Conservation (phyloP, 768 basidiomycete species). For the Russula olivacea region DNA sequence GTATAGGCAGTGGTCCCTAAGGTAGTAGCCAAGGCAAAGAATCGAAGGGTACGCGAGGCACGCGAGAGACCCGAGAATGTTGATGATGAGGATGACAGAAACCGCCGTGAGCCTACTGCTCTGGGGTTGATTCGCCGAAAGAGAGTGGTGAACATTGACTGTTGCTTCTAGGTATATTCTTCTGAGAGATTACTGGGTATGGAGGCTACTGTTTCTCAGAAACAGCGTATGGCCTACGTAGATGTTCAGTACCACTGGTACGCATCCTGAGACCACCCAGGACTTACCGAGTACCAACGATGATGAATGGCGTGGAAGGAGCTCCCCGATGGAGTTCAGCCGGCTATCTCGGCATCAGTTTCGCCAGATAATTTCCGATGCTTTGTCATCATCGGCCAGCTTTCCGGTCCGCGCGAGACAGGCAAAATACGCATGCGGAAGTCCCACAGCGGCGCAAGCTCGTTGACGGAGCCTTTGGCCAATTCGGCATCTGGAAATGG, state of each 20-base stretch:
- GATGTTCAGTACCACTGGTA: not conserved
- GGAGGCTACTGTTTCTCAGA: not conserved
- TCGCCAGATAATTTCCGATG: not conserved
- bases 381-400: not conserved
- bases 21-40: conserved; percentile 8
- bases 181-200: not conserved
- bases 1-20: conserved; percentile 35
- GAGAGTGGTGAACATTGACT: conserved; percentile 1
- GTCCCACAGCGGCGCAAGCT: too few relatives aligned
- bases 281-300: not conserved
- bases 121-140: conserved; percentile 5
- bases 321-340: too few relatives aligned
- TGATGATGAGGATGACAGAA: conserved; percentile 9
- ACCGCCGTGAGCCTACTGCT: not conserved
- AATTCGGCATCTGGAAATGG: too few relatives aligned
- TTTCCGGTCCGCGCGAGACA: too few relatives aligned
- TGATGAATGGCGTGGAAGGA: too few relatives aligned
- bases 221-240: not conserved
- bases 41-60: conserved; percentile 2
- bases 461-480: too few relatives aligned
- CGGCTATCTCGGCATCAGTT: conserved; percentile 3
- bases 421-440: too few relatives aligned
- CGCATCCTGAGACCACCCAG: not conserved
- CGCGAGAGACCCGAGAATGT: not conserved
- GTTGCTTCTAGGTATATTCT: not conserved